These are phyloP conservation scores for Paramecium primaurelia DNA, from an alignment of 73 alveolate species.

Conservation along the genomic window DNA sequence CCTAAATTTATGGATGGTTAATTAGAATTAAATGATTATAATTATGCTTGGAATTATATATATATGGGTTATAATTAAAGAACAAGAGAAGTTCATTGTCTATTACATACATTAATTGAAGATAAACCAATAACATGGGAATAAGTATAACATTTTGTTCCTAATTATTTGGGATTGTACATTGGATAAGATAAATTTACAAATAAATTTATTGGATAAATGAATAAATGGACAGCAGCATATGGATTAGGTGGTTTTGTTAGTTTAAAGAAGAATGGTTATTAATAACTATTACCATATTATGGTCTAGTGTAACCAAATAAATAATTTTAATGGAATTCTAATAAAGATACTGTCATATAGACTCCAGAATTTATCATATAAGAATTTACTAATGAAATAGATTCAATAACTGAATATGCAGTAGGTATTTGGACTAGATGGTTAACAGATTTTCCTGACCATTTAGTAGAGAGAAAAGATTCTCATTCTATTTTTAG, in stretches of 20 bases:
- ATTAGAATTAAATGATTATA: not conserved
- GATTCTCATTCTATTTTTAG: slow-evolving; percentile 41
- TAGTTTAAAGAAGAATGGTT: not conserved
- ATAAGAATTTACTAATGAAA: slow-evolving; percentile 17
- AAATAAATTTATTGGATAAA: not conserved
- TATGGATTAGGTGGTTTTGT: slow-evolving; percentile 25
- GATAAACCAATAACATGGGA: not conserved
- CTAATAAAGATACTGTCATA: not conserved
- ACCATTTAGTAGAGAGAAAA: not conserved
- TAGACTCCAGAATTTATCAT: not conserved
- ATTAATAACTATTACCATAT: not conserved
- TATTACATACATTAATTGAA: not conserved
- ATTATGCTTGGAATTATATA: slow-evolving; percentile 1
- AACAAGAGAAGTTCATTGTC: not conserved
- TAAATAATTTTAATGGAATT: not conserved
- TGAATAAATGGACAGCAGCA: not conserved
- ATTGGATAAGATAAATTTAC: slow-evolving; percentile 5
- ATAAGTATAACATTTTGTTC: not conserved
- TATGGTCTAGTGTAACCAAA: not conserved
- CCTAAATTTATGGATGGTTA: not conserved
- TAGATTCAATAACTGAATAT: slow-evolving; percentile 38
- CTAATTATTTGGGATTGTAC: not conserved
- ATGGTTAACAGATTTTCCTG: slow-evolving; percentile 50
- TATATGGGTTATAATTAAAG: slow-evolving; percentile 38
- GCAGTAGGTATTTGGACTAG: slow-evolving; percentile 42